Percentiles rank a stretch among this genome's conserved stretches.
These are phyloP conservation scores for Sarocladiaceae sp. DNA, from an alignment of 2,329 filamentous ascomycete genomes.

Conservation along the genomic window DNA sequence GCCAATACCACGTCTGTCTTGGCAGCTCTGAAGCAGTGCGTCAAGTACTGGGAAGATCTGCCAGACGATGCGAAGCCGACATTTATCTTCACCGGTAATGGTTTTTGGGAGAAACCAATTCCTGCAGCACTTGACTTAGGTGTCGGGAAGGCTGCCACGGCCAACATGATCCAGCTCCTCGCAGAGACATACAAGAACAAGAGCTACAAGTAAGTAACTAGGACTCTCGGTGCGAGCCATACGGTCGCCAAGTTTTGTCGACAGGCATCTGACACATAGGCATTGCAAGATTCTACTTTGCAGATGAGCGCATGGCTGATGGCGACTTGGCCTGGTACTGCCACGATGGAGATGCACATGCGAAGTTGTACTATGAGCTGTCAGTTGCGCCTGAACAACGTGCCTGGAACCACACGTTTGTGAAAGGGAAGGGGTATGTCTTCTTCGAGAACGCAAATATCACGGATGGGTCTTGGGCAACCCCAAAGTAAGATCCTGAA, in stretches of 20 bases:
- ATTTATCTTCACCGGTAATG: constrained; percentile 42
- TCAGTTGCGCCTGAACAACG: constrained; percentile 34
- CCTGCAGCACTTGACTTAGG: constrained; percentile 27
- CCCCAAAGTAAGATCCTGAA: no score
- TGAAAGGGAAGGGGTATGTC: constrained; percentile 35
- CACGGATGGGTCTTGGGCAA: not conserved
- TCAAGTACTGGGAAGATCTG: constrained; percentile 29
- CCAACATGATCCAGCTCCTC: constrained; percentile 20
- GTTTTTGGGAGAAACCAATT: constrained; percentile 26
- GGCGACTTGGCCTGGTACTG: constrained; percentile 23
- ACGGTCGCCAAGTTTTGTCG: no score
- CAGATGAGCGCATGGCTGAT: constrained; percentile 40
- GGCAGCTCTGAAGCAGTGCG: constrained; percentile 34
- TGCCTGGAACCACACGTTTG: constrained; percentile 42
- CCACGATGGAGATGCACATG: constrained; percentile 37
- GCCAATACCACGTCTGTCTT: constrained; percentile 22
- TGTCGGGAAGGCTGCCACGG: constrained; percentile 32
- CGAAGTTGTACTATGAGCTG: constrained; percentile 33
- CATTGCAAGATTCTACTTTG: constrained; percentile 44
- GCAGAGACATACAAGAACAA: constrained; percentile 27
- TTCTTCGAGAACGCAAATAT: not conserved
- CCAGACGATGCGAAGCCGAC: constrained; percentile 25
- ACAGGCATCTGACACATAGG: not conserved
- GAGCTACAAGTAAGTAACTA: constrained; percentile 26
- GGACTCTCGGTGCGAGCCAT: no score